Percentiles rank a stretch among this genome's conserved stretches.
Evolutionary conservation across 441 rosid species (phyloP).

Genomic region (Lepidium campestre): DNA sequence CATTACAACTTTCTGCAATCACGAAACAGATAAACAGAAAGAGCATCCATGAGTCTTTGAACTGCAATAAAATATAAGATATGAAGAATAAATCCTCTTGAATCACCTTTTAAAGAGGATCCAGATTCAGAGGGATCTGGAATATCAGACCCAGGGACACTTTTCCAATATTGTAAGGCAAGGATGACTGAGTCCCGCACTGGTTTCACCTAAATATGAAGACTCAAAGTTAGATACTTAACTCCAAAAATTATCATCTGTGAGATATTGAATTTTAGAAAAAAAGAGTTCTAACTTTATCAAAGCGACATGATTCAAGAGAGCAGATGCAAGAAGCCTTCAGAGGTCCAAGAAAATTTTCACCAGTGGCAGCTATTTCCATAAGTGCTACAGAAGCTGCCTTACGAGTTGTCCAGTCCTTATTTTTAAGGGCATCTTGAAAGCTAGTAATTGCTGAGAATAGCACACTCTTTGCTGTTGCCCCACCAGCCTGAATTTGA

Average conservation of each 20-base stretch:
- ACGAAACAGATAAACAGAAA: neutral
- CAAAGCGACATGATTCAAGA: constrained; percentile 93
- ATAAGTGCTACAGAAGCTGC: constrained; percentile 77
- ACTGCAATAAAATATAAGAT: neutral
- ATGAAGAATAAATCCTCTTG: neutral
- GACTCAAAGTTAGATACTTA: constrained; percentile 3
- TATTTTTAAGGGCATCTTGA: constrained; percentile 67
- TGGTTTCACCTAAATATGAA: constrained; percentile 72
- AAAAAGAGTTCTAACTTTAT: constrained; percentile 48
- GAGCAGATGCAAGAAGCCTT: constrained; percentile 63
- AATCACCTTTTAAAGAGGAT: constrained; percentile 72
- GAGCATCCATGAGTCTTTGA: neutral
- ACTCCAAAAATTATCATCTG: neutral
- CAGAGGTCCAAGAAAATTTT: constrained; percentile 57
- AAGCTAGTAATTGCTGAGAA: constrained; percentile 64
- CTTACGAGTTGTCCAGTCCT: constrained; percentile 89
- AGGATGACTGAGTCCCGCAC: constrained; percentile 73
- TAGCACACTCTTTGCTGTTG: constrained; percentile 49
- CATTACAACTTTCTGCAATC: constrained; percentile 54
- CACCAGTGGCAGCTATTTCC: constrained; percentile 71
- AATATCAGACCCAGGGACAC: constrained; percentile 53
- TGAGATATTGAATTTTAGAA: neutral
- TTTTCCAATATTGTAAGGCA: constrained; percentile 78
- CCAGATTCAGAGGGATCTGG: constrained; percentile 75
- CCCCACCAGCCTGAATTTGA: constrained; percentile 81